Conservation (phyloP, 495 filamentous ascomycete genomes). For the Hypoxylon perforatum region DNA sequence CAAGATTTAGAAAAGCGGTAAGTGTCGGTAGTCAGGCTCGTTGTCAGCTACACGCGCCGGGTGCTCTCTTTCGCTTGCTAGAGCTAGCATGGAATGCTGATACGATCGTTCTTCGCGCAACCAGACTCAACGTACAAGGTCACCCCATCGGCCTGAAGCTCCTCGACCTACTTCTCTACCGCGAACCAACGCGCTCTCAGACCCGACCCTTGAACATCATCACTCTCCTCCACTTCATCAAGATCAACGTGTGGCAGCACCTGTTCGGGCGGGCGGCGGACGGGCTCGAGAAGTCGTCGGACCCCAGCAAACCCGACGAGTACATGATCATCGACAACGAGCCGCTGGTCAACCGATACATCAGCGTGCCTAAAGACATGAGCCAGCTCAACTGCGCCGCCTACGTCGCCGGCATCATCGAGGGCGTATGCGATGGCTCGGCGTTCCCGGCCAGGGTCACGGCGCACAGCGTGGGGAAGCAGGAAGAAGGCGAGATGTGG, state of each 20-base stretch:
- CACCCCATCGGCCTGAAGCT: constrained; percentile 94
- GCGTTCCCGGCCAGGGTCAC: constrained; percentile 90
- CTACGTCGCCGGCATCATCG: constrained; percentile 93
- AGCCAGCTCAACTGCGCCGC: constrained; percentile 95
- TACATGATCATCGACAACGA: constrained; percentile 99
- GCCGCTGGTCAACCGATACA: constrained; percentile 91
- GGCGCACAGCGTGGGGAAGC: constrained; percentile 83
- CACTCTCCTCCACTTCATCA: constrained; percentile 92
- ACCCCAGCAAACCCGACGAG: constrained; percentile 83
- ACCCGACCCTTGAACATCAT: constrained; percentile 88
- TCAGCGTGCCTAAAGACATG: constrained; percentile 94
- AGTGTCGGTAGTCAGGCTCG: constrained; percentile 23
- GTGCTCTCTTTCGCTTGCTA: not conserved
- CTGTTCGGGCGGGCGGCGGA: constrained; percentile 92
- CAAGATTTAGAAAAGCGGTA: constrained; percentile 93
- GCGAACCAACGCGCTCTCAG: constrained; percentile 73
- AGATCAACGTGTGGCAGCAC: constrained; percentile 87
- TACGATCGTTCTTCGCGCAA: not conserved
- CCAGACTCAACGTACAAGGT: constrained; percentile 90
- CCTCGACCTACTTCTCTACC: constrained; percentile 91
- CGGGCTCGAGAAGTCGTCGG: constrained; percentile 87
- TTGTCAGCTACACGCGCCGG: not conserved
- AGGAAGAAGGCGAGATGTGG: constrained; percentile 86
- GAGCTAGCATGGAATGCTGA: not conserved
- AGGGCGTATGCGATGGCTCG: constrained; percentile 93